Percentiles rank a stretch among this genome's conserved stretches.
These are phyloP conservation scores for Parmelia sp. DNA, from an alignment of 495 filamentous ascomycete species.

Conservation along the genomic window DNA sequence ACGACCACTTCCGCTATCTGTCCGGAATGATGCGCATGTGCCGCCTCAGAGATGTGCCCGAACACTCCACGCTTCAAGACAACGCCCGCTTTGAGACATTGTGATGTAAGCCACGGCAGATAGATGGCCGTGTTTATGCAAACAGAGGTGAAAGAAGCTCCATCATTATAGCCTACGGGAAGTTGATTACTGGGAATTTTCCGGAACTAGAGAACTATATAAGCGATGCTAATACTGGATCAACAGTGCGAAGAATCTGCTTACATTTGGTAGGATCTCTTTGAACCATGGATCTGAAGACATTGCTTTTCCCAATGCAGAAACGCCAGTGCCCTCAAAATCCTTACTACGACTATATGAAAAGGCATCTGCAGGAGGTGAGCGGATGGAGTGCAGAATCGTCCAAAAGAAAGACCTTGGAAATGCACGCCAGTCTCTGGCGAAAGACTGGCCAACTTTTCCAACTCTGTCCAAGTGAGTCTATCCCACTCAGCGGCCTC, in stretches of 20 bases:
- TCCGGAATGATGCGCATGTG: conserved; percentile 55
- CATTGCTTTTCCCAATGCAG: conserved; percentile 54
- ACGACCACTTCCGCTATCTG: conserved; percentile 63
- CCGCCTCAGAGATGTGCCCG: conserved; percentile 67
- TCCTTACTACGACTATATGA: conserved; percentile 64
- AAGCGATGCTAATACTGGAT: background rate
- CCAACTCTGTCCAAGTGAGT: conserved; percentile 61
- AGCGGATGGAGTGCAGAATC: background rate
- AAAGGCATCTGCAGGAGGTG: conserved; percentile 40
- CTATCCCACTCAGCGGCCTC: conserved; percentile 55
- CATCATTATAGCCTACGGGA: conserved; percentile 56
- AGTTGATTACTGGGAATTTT: conserved; percentile 51
- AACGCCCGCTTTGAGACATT: conserved; percentile 66
- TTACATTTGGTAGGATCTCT: conserved; percentile 64
- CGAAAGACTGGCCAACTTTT: conserved; percentile 57
- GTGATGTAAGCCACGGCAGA: conserved; percentile 72
- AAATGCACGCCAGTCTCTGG: conserved; percentile 90
- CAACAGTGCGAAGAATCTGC: conserved; percentile 13
- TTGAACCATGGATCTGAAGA: conserved; percentile 75
- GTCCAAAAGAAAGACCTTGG: conserved; percentile 47
- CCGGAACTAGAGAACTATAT: conserved; percentile 41
- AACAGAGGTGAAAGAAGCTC: conserved; percentile 67
- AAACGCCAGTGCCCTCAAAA: conserved; percentile 25
- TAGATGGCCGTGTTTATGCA: conserved; percentile 90
- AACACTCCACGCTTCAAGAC: conserved; percentile 55